Evolutionary conservation across 148 eudicot species (phyloP), one percentile per base, ranked within the genome.

Genomic region (Pouteria glomerata): DNA sequence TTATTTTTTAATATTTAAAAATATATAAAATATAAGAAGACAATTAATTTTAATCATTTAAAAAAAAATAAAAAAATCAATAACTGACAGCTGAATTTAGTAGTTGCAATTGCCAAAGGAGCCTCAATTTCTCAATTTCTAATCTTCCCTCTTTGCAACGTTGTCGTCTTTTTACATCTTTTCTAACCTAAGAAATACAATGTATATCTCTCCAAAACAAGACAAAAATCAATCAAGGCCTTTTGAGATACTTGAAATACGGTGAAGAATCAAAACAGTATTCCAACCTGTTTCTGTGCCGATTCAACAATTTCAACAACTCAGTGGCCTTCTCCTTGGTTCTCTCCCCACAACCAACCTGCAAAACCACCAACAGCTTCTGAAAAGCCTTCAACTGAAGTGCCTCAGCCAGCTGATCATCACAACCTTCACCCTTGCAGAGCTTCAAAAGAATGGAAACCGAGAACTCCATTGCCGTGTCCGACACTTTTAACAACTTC

Each of bases 281-380:
- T 24, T 78, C 77, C 10, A 81, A 26, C 74, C 57, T 78, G 24
- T 68, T 57, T 72, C 57, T 78, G 27, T 68, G 63, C 35, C 72
- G 69, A 83, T 87, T 87, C 82, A 87, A 75, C 82, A 81, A 19
- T 58, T 85, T 87, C 77, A 87, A 71, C 71, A 87, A 68, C 71
- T 87, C 82, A 45, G 82, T 87, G 21, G 81, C 83, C 72, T 85
- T 83, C 72, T 75, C 80, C 74, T 85, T 87, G 1, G 85, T 81
- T 57, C 44, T 72, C 45, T 81, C 87, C 23, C 78, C 81, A 64
- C 91, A 80, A 2, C 86, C 86, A 41, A 85, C 80, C 56, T 87
- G 91, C 34, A 87, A 57, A 41, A 83, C 78, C 39, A 87, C 67
- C 83, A 87, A 66, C 8, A 87, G 75, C 76, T 87, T 87, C 73